phyloP scores from a whole-genome alignment of 345 rosid species.

The Populus nigra region DNA sequence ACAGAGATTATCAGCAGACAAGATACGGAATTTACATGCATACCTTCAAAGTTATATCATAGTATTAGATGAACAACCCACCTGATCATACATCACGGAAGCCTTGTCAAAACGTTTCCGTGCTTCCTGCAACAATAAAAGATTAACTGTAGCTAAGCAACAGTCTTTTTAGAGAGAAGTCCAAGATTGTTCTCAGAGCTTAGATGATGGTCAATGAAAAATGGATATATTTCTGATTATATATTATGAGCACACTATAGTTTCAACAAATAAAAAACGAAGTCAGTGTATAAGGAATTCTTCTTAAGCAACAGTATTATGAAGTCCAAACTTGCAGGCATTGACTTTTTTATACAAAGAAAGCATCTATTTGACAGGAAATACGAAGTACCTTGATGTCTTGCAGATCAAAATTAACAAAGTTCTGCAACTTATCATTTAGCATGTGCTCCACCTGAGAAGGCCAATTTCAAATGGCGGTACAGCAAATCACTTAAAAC shows the following conservation, averaged over 20 bases:
- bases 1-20: not conserved
- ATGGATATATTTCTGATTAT: not conserved
- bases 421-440: slow-evolving; percentile 53
- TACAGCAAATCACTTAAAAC: not conserved
- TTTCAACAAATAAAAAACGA: not conserved
- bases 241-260: not conserved
- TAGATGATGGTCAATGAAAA: no score
- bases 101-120: slow-evolving; percentile 81
- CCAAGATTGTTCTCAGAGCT: no score
- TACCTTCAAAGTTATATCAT: not conserved
- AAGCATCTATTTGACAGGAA: slow-evolving; percentile 9
- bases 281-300: no score
- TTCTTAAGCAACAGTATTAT: not conserved
- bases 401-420: slow-evolving; percentile 53
- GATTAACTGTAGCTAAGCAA: not conserved
- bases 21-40: not conserved
- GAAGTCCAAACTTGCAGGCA: slow-evolving; percentile 1
- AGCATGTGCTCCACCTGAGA: slow-evolving; percentile 62
- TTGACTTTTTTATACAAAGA: not conserved
- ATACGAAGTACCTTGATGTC: slow-evolving; percentile 55
- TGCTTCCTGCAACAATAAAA: slow-evolving; percentile 53
- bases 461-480: slow-evolving; percentile 16
- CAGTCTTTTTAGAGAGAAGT: not conserved
- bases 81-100: slow-evolving; percentile 68
- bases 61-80: slow-evolving; percentile 16